Evolutionary conservation across 2,329 filamentous ascomycete species (phyloP).

Genomic region (Malbranchea cinnamomea): DNA sequence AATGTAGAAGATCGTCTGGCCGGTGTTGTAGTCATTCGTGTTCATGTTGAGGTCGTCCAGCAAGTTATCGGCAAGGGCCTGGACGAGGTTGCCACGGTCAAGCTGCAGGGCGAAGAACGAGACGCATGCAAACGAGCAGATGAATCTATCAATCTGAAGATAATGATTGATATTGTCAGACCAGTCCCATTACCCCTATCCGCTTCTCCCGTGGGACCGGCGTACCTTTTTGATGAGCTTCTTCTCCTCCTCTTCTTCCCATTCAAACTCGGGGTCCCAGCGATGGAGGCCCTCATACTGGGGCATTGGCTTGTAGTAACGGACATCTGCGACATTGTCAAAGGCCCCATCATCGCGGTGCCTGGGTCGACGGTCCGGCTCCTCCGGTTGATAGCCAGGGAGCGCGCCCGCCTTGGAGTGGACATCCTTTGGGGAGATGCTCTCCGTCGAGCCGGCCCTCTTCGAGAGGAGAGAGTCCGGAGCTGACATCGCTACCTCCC

Average conservation of each 20-base stretch:
- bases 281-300: conserved; percentile 34
- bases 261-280: conserved; percentile 33
- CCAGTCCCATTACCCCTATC: too few relatives aligned
- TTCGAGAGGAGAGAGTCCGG: too few relatives aligned
- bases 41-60: conserved; percentile 36
- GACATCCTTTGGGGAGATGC: too few relatives aligned
- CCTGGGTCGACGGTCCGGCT: too few relatives aligned
- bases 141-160: conserved; percentile 25
- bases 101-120: conserved; percentile 52
- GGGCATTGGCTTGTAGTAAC: conserved; percentile 25
- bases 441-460: too few relatives aligned
- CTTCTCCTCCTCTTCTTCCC: conserved; percentile 30
- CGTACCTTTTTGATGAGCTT: conserved; percentile 23
- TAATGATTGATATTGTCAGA: background rate
- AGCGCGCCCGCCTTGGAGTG: too few relatives aligned
- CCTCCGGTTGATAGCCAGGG: background rate
- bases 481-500: too few relatives aligned
- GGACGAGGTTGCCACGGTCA: conserved; percentile 46
- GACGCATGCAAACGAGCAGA: conserved; percentile 34
- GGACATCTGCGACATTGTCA: conserved; percentile 20
- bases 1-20: conserved; percentile 26
- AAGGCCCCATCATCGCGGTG: conserved; percentile 17
- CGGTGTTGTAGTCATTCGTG: conserved; percentile 31
- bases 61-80: conserved; percentile 48
- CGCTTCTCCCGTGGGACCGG: too few relatives aligned